Base-by-base conservation (phyloP, 1,139 yeast genomes). In the Wickerhamiella infanticola region DNA sequence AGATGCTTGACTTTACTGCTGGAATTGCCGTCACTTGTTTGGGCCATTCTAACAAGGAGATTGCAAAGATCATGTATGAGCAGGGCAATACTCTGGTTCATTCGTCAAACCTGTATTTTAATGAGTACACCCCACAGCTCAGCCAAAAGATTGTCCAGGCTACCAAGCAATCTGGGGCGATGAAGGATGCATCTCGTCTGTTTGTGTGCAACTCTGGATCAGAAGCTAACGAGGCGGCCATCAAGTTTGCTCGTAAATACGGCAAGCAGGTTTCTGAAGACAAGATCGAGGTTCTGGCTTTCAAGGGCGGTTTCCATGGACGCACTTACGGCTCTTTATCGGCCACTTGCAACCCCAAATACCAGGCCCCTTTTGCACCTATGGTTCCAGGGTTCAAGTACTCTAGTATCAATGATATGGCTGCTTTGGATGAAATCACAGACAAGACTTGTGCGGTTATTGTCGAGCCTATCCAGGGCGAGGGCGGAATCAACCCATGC, bases 191-290 rank as follows among this genome's bases (percentile, higher is more conserved):
- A 1, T 69, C 82, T 33, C 70, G 80, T 49, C 95, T 86, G n/a
- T 90, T 90, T 57, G 67, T 90, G 49, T 80, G 93, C 59, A 90
- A 88, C 60, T 81, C 95, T 0, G 98, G 98, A 43, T 80, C 97
- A 6, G 98, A 90, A 64, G 97, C 98, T 47, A 90, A 88, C 59
- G 98, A 90, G 63, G 98, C 97, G 1, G 98, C 98, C 0, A 66
- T 90, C 56, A 90, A 90, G 62, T 90, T 90, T 67, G 96, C 96
- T 18, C 76, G 96, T 60, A 88, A 85, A 61, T 73, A 75, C 58
- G 95, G 94, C 47, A 63, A 71, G 39, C 62, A 64, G 48, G 50
- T 51, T 9, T 55, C 54, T 18, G 71, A 68, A 11, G 72, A 70
- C 40, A 88, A 88, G 60, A 70, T 65, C 51, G 94, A 85, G 57